phyloP scores from a whole-genome alignment of 108 stramenopile genomes.

The Mayamaea pseudoterrestris region DNA sequence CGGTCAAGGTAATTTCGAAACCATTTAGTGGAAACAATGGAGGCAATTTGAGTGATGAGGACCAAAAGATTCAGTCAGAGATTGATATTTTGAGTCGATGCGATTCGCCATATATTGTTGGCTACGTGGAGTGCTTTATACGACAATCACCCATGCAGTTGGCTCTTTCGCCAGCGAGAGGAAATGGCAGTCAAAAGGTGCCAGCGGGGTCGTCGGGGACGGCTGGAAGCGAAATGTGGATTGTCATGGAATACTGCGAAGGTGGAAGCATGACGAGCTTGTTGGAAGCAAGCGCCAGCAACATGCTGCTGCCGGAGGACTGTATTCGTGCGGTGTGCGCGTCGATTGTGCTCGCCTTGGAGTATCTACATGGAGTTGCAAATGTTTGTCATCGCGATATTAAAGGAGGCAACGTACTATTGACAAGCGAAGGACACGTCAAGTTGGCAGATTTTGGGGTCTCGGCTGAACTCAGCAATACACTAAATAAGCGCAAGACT shows the following conservation, averaged over 20 bases:
- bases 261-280: constrained; percentile 81
- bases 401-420: constrained; percentile 89
- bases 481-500: constrained; percentile 90
- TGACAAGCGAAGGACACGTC: constrained; percentile 79
- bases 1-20: constrained; percentile 85
- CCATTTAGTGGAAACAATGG: too few species aligned
- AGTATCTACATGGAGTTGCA: constrained; percentile 82
- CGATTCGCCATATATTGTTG: constrained; percentile 78
- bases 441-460: constrained; percentile 93
- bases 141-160: constrained; percentile 12
- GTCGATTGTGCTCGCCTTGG: constrained; percentile 76
- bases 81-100: constrained; percentile 83
- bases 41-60: constrained; percentile 35
- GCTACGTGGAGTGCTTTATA: constrained; percentile 82
- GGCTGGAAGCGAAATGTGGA: constrained; percentile 71
- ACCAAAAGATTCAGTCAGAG: constrained; percentile 81
- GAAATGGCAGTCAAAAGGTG: constrained; percentile 2
- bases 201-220: constrained; percentile 17
- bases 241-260: constrained; percentile 91
- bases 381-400: constrained; percentile 92
- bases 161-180: too few species aligned
- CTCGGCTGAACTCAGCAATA: constrained; percentile 85
- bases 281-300: constrained; percentile 54
- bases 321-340: constrained; percentile 78
- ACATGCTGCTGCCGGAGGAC: constrained; percentile 60